These are phyloP conservation scores for Rhynchospora breviuscula DNA, from an alignment of 176 grass and related monocot genomes.

Conservation along the genomic window DNA sequence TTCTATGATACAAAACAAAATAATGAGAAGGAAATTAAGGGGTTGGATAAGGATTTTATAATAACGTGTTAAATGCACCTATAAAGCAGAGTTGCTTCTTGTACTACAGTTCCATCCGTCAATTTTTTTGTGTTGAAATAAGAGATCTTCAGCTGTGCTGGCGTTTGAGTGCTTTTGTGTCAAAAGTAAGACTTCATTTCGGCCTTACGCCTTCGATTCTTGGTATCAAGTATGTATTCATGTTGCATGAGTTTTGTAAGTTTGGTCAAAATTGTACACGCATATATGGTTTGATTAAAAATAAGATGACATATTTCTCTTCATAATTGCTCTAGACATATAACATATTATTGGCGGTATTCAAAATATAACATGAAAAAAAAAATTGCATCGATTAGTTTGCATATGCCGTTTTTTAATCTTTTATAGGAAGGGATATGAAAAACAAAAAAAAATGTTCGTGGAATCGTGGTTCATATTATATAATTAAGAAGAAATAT, in stretches of 20 bases:
- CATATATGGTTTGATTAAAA: too few species aligned
- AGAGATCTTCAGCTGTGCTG: neutral
- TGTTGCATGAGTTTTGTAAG: too few species aligned
- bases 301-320: neutral
- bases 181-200: neutral
- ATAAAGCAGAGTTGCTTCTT: neutral
- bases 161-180: neutral
- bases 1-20: neutral
- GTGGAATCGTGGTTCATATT: too few species aligned
- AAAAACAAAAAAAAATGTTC: too few species aligned
- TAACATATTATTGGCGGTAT: too few species aligned
- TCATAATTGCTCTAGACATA: neutral
- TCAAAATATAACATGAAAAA: too few species aligned
- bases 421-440: too few species aligned
- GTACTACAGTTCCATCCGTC: constrained; percentile 4
- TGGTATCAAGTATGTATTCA: too few species aligned
- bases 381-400: neutral
- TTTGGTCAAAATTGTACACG: too few species aligned
- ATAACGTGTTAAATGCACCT: constrained; percentile 3
- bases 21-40: neutral
- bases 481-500: too few species aligned
- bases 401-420: neutral
- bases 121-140: constrained; percentile 13
- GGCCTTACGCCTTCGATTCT: neutral
- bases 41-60: neutral